Percentiles rank a stretch among this genome's conserved stretches.
Conservation (phyloP, 176 grass and related monocot species). For the Bonia amplexicaulis region DNA sequence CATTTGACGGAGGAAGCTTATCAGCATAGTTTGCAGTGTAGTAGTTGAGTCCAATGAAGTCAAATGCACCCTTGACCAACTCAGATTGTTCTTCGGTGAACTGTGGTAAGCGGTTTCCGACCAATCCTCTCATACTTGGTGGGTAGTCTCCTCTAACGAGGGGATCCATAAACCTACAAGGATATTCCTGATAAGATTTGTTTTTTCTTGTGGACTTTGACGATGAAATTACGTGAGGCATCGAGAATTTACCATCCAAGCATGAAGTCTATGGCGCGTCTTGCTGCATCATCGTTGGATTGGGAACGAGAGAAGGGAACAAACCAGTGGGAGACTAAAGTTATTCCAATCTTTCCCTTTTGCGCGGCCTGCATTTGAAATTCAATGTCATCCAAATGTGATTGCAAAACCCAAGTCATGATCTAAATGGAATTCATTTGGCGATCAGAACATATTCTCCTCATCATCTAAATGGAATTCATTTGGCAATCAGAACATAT, state of each 20-base stretch:
- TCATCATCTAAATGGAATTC: not conserved
- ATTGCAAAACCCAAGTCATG: not conserved
- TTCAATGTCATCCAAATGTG: not conserved
- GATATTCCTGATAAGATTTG: not conserved
- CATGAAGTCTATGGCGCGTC: constrained; percentile 53
- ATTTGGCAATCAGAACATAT: not conserved
- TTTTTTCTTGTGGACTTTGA: not conserved
- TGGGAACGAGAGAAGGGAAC: constrained; percentile 47
- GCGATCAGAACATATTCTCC: not conserved
- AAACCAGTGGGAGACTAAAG: constrained; percentile 42
- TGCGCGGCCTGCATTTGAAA: constrained; percentile 30
- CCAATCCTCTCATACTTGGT: constrained; percentile 36
- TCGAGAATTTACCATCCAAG: constrained; percentile 53
- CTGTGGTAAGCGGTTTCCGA: constrained; percentile 38
- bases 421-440: not conserved
- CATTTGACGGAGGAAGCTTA: constrained; percentile 11
- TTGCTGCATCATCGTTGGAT: constrained; percentile 37
- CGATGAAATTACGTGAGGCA: not conserved
- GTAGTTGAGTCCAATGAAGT: constrained; percentile 75
- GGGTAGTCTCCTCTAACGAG: constrained; percentile 48
- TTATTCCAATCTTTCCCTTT: constrained; percentile 60
- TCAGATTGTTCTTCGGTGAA: constrained; percentile 46
- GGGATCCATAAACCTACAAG: constrained; percentile 51
- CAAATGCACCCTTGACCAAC: constrained; percentile 45
- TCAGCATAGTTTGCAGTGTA: constrained; percentile 37